Evolutionary conservation across 768 basidiomycete genomes (phyloP).

Genomic region (Auriscalpium microsporum): DNA sequence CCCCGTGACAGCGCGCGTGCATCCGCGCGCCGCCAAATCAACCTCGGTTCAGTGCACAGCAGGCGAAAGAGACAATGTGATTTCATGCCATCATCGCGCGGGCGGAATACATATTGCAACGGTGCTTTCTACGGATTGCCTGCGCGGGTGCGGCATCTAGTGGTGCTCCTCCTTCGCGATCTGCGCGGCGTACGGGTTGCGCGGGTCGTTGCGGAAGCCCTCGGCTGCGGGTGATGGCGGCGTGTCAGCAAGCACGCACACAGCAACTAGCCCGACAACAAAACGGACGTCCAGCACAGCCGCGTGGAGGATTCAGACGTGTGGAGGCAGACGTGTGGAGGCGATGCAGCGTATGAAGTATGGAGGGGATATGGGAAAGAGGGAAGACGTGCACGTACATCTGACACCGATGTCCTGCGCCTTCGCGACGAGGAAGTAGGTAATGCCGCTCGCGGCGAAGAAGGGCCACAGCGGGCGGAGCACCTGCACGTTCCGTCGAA

Average conservation of each 20-base stretch:
- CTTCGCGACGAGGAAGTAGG: constrained; percentile 57
- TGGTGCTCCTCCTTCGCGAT: constrained; percentile 58
- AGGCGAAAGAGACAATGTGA: too few species aligned
- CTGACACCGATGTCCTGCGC: constrained; percentile 62
- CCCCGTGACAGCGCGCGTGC: too few species aligned
- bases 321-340: background rate
- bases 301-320: too few species aligned
- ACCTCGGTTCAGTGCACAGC: too few species aligned
- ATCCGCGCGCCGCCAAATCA: too few species aligned
- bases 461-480: constrained; percentile 75
- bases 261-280: too few species aligned
- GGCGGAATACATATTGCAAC: too few species aligned
- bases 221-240: constrained; percentile 35
- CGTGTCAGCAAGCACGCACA: too few species aligned
- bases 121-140: too few species aligned
- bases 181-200: constrained; percentile 75
- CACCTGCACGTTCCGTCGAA: constrained; percentile 36
- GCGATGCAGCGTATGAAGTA: background rate
- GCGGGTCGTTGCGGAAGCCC: constrained; percentile 63
- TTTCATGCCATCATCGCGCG: too few species aligned
- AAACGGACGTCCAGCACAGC: too few species aligned
- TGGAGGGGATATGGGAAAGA: background rate
- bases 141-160: background rate
- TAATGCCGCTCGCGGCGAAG: constrained; percentile 55
- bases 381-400: constrained; percentile 41